Evolutionary conservation across 371 early-diverging fungal genomes (phyloP), one percentile per base, ranked within the genome.

Genomic region (Mucor circinelloides): DNA sequence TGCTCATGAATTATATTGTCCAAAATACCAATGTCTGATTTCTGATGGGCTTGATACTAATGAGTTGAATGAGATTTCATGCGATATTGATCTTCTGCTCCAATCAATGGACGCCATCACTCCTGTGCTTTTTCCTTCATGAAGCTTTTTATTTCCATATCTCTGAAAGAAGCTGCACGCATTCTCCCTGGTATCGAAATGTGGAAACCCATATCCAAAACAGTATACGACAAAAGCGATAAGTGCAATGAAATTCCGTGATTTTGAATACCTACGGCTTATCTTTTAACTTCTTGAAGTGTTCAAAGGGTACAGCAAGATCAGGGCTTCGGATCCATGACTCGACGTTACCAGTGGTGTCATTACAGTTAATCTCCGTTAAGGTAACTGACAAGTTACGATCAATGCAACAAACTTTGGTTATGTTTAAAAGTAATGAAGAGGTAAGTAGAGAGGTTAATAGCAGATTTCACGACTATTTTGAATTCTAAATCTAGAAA

Each of bases 121-220:
- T 46, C 44, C 44, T 25, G 28, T 28, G 42, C 25, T 27, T 46
- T 27, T 42, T 25, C 60, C 44, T 60, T 60, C 28, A 60, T 44
- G 44, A 60, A 60, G 60, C 44, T 60, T 60, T 15, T 28, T 60
- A 28, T 60, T 60, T 19, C 60, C 46, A 44, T 60, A 46, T 44
- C 42, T 60, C 42, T 60, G 40, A 46, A 60, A 60, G 28, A 42
- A 46, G 7, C 46, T 60, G 17, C 27, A 46, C 13, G 60, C 28
- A 31, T 56, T 31, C 17, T 56, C 27, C 28, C 31, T 56, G 8
- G 50, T 48, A n/a, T 17, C 30, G 31, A 61, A 61, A 50, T 61
- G 62, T 19, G 32, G 19, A 50, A 61, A 50, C 30, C 50, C 62
- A 61, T 48, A 61, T 48, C 62, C 31, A 61, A 32, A 48, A 31